Evolutionary conservation across 176 grass and related monocot species (phyloP).

Genomic region (Eleusine coracana): DNA sequence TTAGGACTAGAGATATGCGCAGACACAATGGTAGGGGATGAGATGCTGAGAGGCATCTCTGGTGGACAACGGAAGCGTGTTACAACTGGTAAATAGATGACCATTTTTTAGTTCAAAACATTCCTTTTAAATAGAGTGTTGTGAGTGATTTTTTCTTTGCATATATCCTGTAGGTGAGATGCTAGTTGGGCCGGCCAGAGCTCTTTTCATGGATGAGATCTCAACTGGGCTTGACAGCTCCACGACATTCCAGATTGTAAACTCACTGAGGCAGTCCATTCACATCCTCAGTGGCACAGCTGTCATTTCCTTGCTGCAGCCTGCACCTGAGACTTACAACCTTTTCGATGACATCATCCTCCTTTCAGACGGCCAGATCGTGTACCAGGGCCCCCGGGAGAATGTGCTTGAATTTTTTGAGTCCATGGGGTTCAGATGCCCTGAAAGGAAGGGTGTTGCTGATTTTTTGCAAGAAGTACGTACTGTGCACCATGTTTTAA

Average conservation of each 20-base stretch:
- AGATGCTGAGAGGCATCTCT: slow-evolving; percentile 87
- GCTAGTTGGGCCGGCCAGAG: slow-evolving; percentile 82
- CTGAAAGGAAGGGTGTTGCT: slow-evolving; percentile 84
- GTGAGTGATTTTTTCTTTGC: not conserved
- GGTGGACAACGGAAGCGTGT: slow-evolving; percentile 91
- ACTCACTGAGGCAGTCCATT: slow-evolving; percentile 79
- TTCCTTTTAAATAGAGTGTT: not conserved
- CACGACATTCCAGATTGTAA: slow-evolving; percentile 94
- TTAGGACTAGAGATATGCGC: slow-evolving; percentile 84
- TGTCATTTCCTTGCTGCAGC: slow-evolving; percentile 85
- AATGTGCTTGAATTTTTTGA: slow-evolving; percentile 89
- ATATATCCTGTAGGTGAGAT: slow-evolving; percentile 72
- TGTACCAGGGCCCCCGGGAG: slow-evolving; percentile 84
- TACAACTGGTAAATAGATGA: slow-evolving; percentile 71
- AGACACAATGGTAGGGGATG: slow-evolving; percentile 92
- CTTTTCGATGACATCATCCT: slow-evolving; percentile 91
- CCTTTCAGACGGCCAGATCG: slow-evolving; percentile 78
- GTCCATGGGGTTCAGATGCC: slow-evolving; percentile 81
- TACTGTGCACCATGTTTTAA: slow-evolving; percentile 6
- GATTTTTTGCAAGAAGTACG: slow-evolving; percentile 90
- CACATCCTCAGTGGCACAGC: slow-evolving; percentile 87
- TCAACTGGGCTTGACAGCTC: slow-evolving; percentile 98
- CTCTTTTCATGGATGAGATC: slow-evolving; percentile 98
- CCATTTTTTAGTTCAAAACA: not conserved
- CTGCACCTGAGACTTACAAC: slow-evolving; percentile 86